Evolutionary conservation across 805 yeast genomes (phyloP).

Genomic region (Hanseniaspora meyeri): DNA sequence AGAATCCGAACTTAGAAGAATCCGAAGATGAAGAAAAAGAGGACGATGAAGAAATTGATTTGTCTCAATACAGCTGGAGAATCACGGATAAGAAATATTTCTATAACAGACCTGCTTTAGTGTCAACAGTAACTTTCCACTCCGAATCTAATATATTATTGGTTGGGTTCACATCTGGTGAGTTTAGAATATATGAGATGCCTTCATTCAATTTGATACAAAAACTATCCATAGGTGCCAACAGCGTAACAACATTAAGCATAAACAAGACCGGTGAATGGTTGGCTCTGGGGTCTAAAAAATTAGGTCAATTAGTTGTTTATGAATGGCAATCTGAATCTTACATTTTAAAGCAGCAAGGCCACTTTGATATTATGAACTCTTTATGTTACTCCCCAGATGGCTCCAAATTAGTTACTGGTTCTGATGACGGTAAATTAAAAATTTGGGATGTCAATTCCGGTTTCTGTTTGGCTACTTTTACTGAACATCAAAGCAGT

Average conservation of each 20-base stretch:
- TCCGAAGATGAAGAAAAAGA: slow-evolving; percentile 34
- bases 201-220: slow-evolving; percentile 72
- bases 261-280: slow-evolving; percentile 85
- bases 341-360: slow-evolving; percentile 88
- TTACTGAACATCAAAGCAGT: slow-evolving; percentile 78
- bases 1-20: slow-evolving; percentile 38
- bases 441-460: slow-evolving; percentile 91
- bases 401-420: slow-evolving; percentile 84
- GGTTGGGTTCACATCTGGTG: slow-evolving; percentile 82
- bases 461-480: slow-evolving; percentile 86
- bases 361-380: slow-evolving; percentile 86
- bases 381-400: slow-evolving; percentile 83
- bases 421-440: slow-evolving; percentile 91
- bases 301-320: slow-evolving; percentile 83
- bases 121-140: slow-evolving; percentile 77
- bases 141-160: slow-evolving; percentile 56
- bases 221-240: slow-evolving; percentile 82
- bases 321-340: slow-evolving; percentile 99
- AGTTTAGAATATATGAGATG: slow-evolving; percentile 78
- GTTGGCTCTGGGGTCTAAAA: slow-evolving; percentile 88
- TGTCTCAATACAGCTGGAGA: slow-evolving; percentile 56
- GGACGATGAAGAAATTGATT: slow-evolving; percentile 31
- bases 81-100: slow-evolving; percentile 66
- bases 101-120: slow-evolving; percentile 48
- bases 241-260: slow-evolving; percentile 69